Conservation (phyloP, 2,329 filamentous ascomycete genomes). For the Whalleya microplaca region DNA sequence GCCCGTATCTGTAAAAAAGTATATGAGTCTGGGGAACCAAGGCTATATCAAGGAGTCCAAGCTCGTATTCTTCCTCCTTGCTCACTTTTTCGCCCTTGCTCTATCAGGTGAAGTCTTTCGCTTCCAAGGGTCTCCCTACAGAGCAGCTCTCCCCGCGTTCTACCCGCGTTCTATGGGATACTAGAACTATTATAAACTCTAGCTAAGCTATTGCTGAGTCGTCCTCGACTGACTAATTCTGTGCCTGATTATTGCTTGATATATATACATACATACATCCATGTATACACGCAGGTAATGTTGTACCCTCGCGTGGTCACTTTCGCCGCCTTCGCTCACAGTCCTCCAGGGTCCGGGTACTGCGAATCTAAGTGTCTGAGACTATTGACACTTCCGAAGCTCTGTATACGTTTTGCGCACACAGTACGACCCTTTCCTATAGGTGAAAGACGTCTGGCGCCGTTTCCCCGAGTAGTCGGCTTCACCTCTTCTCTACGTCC, state of each 20-base stretch:
- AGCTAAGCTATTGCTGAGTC: slow-evolving; percentile 1
- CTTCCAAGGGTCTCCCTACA: neutral
- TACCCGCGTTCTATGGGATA: neutral
- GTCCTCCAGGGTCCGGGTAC: no score
- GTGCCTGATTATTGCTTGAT: no score
- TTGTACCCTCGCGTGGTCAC: neutral
- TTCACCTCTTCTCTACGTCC: neutral
- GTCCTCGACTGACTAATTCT: neutral
- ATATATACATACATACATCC: neutral
- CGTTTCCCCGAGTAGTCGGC: neutral
- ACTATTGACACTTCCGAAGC: no score
- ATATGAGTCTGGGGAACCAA: neutral
- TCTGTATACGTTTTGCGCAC: no score
- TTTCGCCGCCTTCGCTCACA: neutral
- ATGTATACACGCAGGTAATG: no score
- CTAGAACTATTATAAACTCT: neutral
- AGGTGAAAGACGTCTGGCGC: neutral
- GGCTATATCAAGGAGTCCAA: neutral
- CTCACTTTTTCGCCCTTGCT: neutral
- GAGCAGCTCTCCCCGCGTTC: neutral
- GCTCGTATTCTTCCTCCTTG: no score
- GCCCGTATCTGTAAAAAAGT: neutral
- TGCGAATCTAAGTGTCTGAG: no score
- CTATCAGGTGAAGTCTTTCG: neutral
- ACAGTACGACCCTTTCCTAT: no score